A percentile compares a stretch with the other conserved stretches of the same genome.
Conservation (phyloP, 169 alveolate species). For the Eimeria tenella region DNA sequence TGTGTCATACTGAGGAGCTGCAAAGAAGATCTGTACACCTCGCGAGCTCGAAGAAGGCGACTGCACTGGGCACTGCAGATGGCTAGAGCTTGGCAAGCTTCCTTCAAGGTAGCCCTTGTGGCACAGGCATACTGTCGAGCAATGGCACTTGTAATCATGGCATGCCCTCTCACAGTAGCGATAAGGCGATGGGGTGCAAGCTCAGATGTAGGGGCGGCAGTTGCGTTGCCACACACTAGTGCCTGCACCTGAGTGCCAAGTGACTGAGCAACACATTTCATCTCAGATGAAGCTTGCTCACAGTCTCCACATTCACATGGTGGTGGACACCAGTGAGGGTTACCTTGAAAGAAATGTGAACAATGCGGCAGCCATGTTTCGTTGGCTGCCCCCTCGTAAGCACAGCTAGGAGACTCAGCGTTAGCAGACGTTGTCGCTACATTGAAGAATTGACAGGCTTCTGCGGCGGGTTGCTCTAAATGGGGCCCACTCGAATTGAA, state of each 20-base stretch:
- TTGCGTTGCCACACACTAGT: not conserved
- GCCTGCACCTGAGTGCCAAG: not conserved
- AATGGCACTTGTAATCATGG: not conserved
- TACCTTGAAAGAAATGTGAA: not conserved
- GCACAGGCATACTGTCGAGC: slow-evolving; percentile 35
- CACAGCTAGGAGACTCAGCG: not conserved
- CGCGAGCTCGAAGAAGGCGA: slow-evolving; percentile 15
- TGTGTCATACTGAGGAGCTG: not conserved
- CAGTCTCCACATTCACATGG: not conserved
- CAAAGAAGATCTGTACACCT: slow-evolving; percentile 1
- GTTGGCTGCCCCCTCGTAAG: too few species aligned
- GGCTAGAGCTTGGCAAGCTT: not conserved
- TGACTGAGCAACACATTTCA: not conserved
- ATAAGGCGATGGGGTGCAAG: not conserved
- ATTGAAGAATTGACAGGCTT: not conserved
- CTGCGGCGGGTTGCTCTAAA: not conserved
- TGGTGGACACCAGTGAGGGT: not conserved
- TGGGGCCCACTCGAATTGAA: not conserved
- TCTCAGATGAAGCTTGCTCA: not conserved
- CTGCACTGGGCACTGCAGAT: slow-evolving; percentile 11
- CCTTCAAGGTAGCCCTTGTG: not conserved
- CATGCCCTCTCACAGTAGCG: not conserved
- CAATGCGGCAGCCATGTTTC: not conserved
- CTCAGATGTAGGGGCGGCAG: not conserved
- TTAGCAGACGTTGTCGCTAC: not conserved